Evolutionary conservation across 129 eudicot species (phyloP), one percentile per base, ranked within the genome.

Genomic region (Saussurea involucrata): DNA sequence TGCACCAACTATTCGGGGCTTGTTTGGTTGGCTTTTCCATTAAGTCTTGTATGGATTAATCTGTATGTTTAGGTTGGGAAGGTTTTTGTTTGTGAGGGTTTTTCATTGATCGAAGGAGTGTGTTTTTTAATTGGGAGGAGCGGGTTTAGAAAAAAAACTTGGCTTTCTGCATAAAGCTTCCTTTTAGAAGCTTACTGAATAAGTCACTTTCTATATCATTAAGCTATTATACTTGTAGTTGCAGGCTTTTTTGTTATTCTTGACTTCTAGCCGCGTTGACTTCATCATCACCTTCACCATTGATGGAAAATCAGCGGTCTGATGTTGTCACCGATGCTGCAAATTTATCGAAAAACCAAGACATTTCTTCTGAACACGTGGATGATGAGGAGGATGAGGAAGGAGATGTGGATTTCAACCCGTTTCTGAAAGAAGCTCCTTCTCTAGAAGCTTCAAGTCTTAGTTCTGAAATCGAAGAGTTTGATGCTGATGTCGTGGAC

Each of bases 381-480:
- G 79, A 88, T 9, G 88, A 88, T 49, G 98, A 88, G 78, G 98
- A 90, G 75, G 96, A 90, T 20, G 98, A 93, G 82, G 98, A 94
- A 29, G 98, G 85, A 67, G 98, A 94, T 89, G 78, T 89, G 27
- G 97, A 94, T 87, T 94, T 94, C 67, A 94, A 94, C 80, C 98
- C 98, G 9, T 87, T 86, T 53, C 42, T 89, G 24, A 88, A 80
- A 85, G 98, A 85, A 74, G 80, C 87, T 22, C 86, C 74, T 78
- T 90, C 97, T 0, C 31, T 76, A 32, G 95, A 93, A 85, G 96
- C 96, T 76, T 94, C 97, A 34, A 94, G 97, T 80, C 74, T 91
- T 78, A 89, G 97, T 69, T 94, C 97, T 24, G 98, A 93, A 77
- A 83, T 88, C 31, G 97, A 94, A 73, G 97, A 87, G 73, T 78